phyloP scores from a whole-genome alignment of 768 basidiomycete genomes.

The Boletus tomentosulus region DNA sequence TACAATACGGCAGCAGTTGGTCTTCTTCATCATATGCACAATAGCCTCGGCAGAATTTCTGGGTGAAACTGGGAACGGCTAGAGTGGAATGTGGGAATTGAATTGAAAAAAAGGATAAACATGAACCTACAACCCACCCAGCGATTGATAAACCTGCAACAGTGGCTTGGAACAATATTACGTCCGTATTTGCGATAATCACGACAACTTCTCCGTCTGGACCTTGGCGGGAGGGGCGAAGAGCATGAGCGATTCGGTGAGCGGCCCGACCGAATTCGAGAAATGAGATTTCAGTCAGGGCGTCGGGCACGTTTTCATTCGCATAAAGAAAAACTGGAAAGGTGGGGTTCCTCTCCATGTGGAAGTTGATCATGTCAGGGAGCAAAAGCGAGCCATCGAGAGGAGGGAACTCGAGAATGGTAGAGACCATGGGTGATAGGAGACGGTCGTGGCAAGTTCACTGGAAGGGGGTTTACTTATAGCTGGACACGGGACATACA shows the following conservation, averaged over 20 bases:
- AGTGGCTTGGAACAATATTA: constrained; percentile 26
- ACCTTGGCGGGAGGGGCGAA: too few species aligned
- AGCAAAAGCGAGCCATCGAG: constrained; percentile 16
- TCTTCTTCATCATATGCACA: constrained; percentile 17
- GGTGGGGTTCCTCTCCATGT: constrained; percentile 14
- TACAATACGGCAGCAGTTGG: constrained; percentile 15
- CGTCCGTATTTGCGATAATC: constrained; percentile 31
- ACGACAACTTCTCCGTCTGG: constrained; percentile 27
- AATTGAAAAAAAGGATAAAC: constrained; percentile 7
- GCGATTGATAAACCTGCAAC: constrained; percentile 18
- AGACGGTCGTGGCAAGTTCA: too few species aligned
- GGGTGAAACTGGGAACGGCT: constrained; percentile 24
- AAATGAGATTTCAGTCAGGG: too few species aligned
- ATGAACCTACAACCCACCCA: not conserved
- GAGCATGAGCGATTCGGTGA: too few species aligned
- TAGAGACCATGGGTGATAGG: too few species aligned
- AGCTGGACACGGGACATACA: too few species aligned
- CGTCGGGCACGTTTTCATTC: constrained; percentile 9
- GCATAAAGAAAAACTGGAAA: constrained; percentile 14
- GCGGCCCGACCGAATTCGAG: too few species aligned
- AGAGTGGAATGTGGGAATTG: not conserved
- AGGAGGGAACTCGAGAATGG: constrained; percentile 6
- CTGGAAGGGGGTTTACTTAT: too few species aligned
- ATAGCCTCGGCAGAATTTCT: constrained; percentile 20
- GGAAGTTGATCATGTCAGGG: constrained; percentile 21